These are phyloP conservation scores for Penicillium aurantiogriseum DNA, from an alignment of 2,329 filamentous ascomycete species.

Conservation along the genomic window DNA sequence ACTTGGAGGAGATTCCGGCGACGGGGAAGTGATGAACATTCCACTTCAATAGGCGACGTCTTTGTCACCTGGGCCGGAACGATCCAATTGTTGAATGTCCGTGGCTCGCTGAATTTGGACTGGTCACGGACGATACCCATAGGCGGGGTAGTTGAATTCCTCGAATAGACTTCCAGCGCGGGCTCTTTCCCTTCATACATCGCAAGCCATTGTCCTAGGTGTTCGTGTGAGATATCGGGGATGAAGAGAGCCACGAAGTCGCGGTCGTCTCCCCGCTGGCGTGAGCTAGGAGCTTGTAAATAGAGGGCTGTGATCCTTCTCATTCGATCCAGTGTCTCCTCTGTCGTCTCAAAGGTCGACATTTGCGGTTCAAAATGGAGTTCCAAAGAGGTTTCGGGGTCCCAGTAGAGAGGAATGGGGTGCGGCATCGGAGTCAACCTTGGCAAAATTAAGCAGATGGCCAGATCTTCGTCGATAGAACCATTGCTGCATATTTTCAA, in stretches of 20 bases:
- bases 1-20: conserved; percentile 30
- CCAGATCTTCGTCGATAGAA: conserved; percentile 12
- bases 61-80: conserved; percentile 3
- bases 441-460: conserved; percentile 25
- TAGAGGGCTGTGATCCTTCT: conserved; percentile 35
- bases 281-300: conserved; percentile 25
- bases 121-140: conserved; percentile 32
- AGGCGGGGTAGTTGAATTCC: neutral
- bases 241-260: conserved; percentile 33
- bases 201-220: conserved; percentile 24
- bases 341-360: conserved; percentile 7
- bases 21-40: conserved; percentile 28
- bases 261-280: neutral
- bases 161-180: conserved; percentile 23
- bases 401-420: conserved; percentile 31
- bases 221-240: conserved; percentile 18
- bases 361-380: conserved; percentile 20
- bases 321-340: conserved; percentile 26
- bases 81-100: conserved; percentile 29
- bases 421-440: conserved; percentile 15
- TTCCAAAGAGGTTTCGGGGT: conserved; percentile 22
- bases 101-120: conserved; percentile 24
- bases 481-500: conserved; percentile 22
- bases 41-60: conserved; percentile 19
- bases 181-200: conserved; percentile 22